A percentile compares a stretch with the other conserved stretches of the same genome.
phyloP scores from a whole-genome alignment of 345 rosid species.

The Eucalyptus erythrocorys region DNA sequence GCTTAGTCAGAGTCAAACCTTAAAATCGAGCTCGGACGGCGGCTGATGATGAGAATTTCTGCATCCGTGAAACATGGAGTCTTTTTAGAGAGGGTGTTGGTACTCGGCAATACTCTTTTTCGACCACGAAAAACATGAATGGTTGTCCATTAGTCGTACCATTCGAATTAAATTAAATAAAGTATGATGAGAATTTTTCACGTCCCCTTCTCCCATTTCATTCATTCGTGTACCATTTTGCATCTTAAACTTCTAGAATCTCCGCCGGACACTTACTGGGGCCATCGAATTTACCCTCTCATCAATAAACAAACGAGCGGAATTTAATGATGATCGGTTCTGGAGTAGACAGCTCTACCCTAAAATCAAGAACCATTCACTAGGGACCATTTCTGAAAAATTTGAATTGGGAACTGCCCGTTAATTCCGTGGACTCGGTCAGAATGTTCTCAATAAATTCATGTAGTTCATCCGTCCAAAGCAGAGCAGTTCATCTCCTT shows the following conservation, averaged over 20 bases:
- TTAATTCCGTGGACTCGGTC: no score
- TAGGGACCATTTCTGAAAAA: no score
- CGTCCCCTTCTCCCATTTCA: background rate
- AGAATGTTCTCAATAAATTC: background rate
- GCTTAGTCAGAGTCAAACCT: background rate
- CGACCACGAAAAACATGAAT: background rate
- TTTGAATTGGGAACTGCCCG: no score
- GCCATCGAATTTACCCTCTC: background rate
- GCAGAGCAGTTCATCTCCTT: background rate
- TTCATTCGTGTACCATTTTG: background rate
- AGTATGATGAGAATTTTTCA: background rate
- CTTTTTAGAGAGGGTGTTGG: background rate
- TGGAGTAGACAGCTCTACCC: no score
- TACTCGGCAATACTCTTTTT: background rate
- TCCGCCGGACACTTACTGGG: background rate
- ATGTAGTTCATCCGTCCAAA: no score
- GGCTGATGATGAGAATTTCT: no score
- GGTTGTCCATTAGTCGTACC: background rate
- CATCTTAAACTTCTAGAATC: background rate
- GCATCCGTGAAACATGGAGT: background rate
- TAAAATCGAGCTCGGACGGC: background rate
- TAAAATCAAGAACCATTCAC: no score
- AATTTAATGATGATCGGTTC: no score
- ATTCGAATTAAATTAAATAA: background rate
- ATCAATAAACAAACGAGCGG: rapidly evolving